Conservation (phyloP, 192 early-diverging fungal genomes). For the Coemansia brasiliensis region DNA sequence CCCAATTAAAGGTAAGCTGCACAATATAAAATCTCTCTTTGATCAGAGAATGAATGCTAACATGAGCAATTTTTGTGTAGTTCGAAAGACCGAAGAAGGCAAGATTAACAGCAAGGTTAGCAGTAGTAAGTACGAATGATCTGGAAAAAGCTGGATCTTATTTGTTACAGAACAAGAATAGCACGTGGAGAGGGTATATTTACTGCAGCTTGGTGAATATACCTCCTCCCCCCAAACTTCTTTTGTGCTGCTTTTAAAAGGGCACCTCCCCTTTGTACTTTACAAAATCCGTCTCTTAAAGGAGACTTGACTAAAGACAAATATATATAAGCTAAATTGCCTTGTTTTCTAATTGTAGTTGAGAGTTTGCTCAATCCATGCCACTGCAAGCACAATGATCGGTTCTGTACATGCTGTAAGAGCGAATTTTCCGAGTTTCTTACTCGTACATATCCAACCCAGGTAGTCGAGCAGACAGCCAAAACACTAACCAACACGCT, state of each 20-base stretch:
- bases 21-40: no score
- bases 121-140: constrained; percentile 15
- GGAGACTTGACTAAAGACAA: no score
- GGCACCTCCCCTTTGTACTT: no score
- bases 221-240: no score
- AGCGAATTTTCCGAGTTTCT: constrained; percentile 39
- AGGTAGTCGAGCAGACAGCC: constrained; percentile 36
- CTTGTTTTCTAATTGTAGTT: constrained; percentile 28
- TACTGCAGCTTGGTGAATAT: neutral
- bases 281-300: no score
- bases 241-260: no score
- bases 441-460: constrained; percentile 32
- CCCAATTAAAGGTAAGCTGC: no score
- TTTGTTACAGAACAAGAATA: no score
- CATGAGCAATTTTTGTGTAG: neutral
- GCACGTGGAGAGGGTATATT: no score
- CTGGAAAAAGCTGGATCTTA: neutral
- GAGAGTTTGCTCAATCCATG: constrained; percentile 55
- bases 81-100: constrained; percentile 1
- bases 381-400: constrained; percentile 26
- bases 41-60: no score
- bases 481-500: constrained; percentile 18
- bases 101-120: constrained; percentile 6
- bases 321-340: no score
- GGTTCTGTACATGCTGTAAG: constrained; percentile 50